A percentile compares a stretch with the other conserved stretches of the same genome.
These are phyloP conservation scores for Oenanthe javanica DNA, from an alignment of 140 eudicot species.

Conservation along the genomic window DNA sequence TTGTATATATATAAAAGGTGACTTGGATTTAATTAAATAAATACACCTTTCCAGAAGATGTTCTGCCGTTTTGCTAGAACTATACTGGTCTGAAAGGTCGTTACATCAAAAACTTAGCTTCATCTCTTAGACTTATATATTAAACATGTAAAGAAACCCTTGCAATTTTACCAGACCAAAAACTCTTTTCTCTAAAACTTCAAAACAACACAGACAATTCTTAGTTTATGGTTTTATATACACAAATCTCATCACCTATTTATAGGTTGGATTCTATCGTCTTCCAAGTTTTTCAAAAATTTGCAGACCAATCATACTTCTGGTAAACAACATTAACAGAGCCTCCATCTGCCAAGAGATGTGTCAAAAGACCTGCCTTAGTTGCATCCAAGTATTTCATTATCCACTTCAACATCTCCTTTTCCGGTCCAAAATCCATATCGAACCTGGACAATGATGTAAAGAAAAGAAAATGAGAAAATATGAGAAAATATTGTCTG, in stretches of 20 bases:
- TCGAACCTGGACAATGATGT: constrained; percentile 53
- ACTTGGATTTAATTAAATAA: background rate
- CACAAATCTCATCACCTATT: constrained; percentile 13
- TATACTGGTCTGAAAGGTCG: constrained; percentile 4
- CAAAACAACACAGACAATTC: background rate
- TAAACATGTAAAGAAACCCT: background rate
- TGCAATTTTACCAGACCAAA: background rate
- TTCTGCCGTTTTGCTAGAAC: background rate
- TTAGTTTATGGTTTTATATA: background rate
- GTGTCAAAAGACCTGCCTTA: constrained; percentile 79
- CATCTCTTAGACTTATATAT: background rate
- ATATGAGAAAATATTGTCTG: background rate
- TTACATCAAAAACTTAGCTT: background rate
- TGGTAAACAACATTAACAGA: constrained; percentile 61
- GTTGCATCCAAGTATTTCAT: constrained; percentile 70
- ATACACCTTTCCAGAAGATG: background rate
- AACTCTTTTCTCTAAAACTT: background rate
- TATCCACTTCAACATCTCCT: constrained; percentile 66
- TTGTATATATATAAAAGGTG: no score
- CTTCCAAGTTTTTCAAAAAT: constrained; percentile 17
- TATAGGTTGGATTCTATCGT: background rate
- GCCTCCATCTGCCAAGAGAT: constrained; percentile 75
- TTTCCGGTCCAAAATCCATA: constrained; percentile 81
- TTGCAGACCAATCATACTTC: constrained; percentile 71
- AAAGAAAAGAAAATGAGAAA: background rate